Conservation (phyloP, 768 basidiomycete species). For the Trametes elegans region DNA sequence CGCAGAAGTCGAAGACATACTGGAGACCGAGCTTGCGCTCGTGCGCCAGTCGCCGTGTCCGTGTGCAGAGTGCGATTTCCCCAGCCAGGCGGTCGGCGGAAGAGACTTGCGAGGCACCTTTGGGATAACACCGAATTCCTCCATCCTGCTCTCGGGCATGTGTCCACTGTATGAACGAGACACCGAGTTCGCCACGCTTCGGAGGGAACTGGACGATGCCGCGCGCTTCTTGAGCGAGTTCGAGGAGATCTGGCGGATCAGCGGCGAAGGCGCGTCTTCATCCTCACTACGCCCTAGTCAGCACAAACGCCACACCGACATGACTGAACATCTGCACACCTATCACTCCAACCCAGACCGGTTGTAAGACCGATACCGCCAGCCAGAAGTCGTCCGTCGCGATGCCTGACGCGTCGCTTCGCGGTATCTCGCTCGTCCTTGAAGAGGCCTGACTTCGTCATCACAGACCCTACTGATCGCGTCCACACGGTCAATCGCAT, state of each 20-base stretch:
- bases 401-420: conserved; percentile 34
- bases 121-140: conserved; percentile 14
- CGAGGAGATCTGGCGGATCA: conserved; percentile 36
- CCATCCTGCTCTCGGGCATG: conserved; percentile 9
- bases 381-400: conserved; percentile 36
- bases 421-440: conserved; percentile 39
- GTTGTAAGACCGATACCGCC: conserved; percentile 42
- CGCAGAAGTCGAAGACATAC: conserved; percentile 8
- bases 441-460: conserved; percentile 35
- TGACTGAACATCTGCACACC: conserved; percentile 17
- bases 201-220: conserved; percentile 20
- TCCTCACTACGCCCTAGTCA: conserved; percentile 38
- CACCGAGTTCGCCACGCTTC: conserved; percentile 22
- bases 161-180: conserved; percentile 28
- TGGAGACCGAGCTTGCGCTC: conserved; percentile 17
- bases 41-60: background rate
- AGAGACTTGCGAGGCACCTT: conserved; percentile 7
- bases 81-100: conserved; percentile 29
- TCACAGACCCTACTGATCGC: conserved; percentile 23
- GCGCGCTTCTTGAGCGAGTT: conserved; percentile 21
- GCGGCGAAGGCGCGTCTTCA: conserved; percentile 39
- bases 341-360: conserved; percentile 43
- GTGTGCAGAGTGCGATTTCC: background rate
- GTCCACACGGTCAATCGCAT: background rate
- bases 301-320: background rate